Percentiles rank a stretch among this genome's conserved stretches.
Evolutionary conservation across 2,329 filamentous ascomycete species (phyloP).

Genomic region (Exophiala aquamarina): DNA sequence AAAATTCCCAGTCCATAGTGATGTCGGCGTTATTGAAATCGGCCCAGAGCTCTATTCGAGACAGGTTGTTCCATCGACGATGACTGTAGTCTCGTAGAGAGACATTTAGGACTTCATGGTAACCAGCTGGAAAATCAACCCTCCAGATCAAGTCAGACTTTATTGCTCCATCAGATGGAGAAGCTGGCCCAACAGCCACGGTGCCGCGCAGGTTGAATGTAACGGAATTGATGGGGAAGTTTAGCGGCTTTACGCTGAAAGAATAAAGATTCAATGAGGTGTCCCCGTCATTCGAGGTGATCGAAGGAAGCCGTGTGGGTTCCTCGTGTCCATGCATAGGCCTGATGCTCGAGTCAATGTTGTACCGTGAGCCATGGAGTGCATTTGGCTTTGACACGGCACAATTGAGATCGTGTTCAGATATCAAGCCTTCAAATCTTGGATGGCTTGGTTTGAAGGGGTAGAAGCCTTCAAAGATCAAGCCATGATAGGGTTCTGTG

Average conservation of each 20-base stretch:
- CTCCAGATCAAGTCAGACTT: slow-evolving; percentile 21
- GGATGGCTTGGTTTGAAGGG: slow-evolving; percentile 25
- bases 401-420: slow-evolving; percentile 27
- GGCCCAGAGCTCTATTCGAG: slow-evolving; percentile 26
- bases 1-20: slow-evolving; percentile 31
- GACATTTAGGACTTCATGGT: slow-evolving; percentile 25
- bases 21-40: slow-evolving; percentile 25
- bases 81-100: slow-evolving; percentile 25
- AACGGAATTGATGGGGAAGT: slow-evolving; percentile 23
- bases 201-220: slow-evolving; percentile 18
- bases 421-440: slow-evolving; percentile 21
- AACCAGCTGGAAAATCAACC: slow-evolving; percentile 29
- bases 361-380: slow-evolving; percentile 27
- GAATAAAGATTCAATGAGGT: slow-evolving; percentile 23
- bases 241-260: slow-evolving; percentile 29
- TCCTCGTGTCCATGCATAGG: not conserved
- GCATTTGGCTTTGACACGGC: slow-evolving; percentile 31
- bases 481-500: slow-evolving; percentile 13
- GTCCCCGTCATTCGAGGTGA: slow-evolving; percentile 6
- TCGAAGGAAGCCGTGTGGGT: slow-evolving; percentile 6
- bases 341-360: not conserved
- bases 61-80: slow-evolving; percentile 22
- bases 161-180: not conserved
- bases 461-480: slow-evolving; percentile 25
- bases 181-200: not conserved